phyloP scores from a whole-genome alignment of 139 green algal genomes.

The Chlorella sp. region DNA sequence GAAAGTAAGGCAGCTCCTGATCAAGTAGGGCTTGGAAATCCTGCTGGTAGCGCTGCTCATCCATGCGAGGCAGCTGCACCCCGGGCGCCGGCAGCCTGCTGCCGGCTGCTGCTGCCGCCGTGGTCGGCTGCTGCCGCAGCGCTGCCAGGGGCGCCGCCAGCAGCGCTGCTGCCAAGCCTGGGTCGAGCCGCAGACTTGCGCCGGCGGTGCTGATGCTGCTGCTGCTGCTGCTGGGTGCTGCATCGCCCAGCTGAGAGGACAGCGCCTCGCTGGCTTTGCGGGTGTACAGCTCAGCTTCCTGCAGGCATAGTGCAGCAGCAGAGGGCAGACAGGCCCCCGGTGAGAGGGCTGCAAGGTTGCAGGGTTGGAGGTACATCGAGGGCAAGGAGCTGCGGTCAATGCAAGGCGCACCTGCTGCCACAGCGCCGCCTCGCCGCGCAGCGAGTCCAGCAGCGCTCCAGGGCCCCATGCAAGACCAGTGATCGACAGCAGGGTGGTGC shows the following conservation, averaged over 20 bases:
- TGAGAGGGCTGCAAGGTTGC: too few relatives aligned
- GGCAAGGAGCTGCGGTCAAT: too few relatives aligned
- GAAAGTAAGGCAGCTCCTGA: constrained; percentile 27
- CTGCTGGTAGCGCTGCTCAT: neutral
- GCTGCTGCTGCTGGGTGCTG: neutral
- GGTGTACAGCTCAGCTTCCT: too few relatives aligned
- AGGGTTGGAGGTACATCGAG: too few relatives aligned
- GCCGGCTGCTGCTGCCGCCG: neutral
- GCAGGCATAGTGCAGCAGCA: neutral
- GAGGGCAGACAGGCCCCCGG: too few relatives aligned
- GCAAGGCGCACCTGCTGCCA: constrained; percentile 1
- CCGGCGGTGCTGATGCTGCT: neutral
- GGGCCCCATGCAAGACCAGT: neutral
- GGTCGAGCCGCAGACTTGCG: neutral
- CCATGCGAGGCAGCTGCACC: neutral
- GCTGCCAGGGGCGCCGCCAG: constrained; percentile 21
- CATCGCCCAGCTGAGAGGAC: too few relatives aligned
- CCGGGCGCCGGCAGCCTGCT: too few relatives aligned
- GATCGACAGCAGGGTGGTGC: constrained; percentile 12
- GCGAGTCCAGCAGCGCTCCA: constrained; percentile 7
- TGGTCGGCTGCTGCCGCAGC: neutral
- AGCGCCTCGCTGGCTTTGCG: too few relatives aligned
- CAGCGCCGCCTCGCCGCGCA: constrained; percentile 12
- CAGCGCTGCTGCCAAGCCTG: neutral
- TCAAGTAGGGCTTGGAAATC: neutral